phyloP scores from a whole-genome alignment of 169 alveolate species.

The Cryptosporidium meleagridis region DNA sequence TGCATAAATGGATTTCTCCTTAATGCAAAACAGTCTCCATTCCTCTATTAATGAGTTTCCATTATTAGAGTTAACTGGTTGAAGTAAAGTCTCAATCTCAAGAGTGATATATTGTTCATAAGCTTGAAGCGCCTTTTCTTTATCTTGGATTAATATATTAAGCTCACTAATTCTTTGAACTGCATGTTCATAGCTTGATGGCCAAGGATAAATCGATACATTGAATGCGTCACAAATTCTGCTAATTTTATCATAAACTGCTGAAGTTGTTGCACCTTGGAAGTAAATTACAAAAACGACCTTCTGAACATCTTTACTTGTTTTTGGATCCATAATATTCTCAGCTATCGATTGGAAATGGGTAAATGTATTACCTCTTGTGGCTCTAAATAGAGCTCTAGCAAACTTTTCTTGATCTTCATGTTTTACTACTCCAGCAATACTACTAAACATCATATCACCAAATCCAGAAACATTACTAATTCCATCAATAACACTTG shows the following conservation, averaged over 20 bases:
- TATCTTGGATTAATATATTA: constrained; percentile 86
- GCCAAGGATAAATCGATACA: constrained; percentile 89
- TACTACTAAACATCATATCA: constrained; percentile 84
- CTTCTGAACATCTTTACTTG: constrained; percentile 81
- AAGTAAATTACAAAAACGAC: constrained; percentile 94
- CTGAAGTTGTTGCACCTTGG: constrained; percentile 88
- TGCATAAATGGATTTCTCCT: constrained; percentile 93
- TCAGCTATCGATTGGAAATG: constrained; percentile 89
- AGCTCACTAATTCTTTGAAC: constrained; percentile 80
- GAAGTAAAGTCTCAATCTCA: constrained; percentile 87
- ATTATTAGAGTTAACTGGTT: constrained; percentile 83
- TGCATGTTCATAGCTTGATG: constrained; percentile 82
- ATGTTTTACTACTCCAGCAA: constrained; percentile 93
- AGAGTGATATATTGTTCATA: constrained; percentile 87
- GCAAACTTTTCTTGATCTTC: constrained; percentile 92
- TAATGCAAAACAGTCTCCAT: constrained; percentile 91
- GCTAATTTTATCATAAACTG: constrained; percentile 89
- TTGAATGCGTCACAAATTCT: constrained; percentile 92
- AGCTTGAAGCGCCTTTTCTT: constrained; percentile 89
- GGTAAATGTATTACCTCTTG: constrained; percentile 96
- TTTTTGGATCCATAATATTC: constrained; percentile 79
- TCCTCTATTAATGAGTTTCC: constrained; percentile 93
- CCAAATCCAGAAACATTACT: constrained; percentile 65
- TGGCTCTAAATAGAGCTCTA: constrained; percentile 94
- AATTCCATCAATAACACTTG: constrained; percentile 17